Conservation (phyloP, 208 protist species). For the Leptomonas seymouri region DNA sequence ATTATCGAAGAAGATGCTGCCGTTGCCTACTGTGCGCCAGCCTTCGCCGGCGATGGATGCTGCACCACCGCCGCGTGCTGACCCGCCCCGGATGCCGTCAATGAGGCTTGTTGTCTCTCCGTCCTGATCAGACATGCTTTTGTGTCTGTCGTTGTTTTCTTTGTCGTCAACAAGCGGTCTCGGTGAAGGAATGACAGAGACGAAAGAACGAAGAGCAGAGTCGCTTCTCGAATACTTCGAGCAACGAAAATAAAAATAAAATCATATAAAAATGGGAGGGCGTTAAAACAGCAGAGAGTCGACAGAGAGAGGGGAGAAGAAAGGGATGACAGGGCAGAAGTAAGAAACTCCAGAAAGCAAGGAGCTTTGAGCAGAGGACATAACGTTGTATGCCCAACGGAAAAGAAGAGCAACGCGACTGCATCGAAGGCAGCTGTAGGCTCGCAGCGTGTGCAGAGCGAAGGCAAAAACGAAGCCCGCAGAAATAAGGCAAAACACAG, state of each 20-base stretch:
- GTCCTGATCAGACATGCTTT: slow-evolving; percentile 12
- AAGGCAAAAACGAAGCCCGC: too few relatives aligned
- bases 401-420: too few relatives aligned
- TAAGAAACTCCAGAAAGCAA: not conserved
- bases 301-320: not conserved
- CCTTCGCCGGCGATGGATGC: slow-evolving; percentile 19
- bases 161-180: too few relatives aligned
- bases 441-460: too few relatives aligned
- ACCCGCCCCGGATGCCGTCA: slow-evolving; percentile 14
- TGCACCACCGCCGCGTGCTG: slow-evolving; percentile 10
- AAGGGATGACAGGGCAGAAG: not conserved
- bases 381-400: too few relatives aligned
- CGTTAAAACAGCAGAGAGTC: too few relatives aligned
- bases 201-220: not conserved
- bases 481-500: too few relatives aligned
- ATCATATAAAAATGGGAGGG: not conserved
- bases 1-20: slow-evolving; percentile 65
- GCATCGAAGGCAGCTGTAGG: too few relatives aligned
- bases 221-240: too few relatives aligned
- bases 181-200: not conserved
- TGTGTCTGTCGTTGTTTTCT: too few relatives aligned
- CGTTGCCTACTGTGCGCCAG: slow-evolving; percentile 43
- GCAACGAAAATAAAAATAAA: not conserved
- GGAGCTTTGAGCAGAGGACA: too few relatives aligned
- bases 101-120: slow-evolving; percentile 19